Percentiles rank a stretch among this genome's conserved stretches.
phyloP scores from a whole-genome alignment of 2,329 filamentous ascomycete species.

The Penicillium freii region DNA sequence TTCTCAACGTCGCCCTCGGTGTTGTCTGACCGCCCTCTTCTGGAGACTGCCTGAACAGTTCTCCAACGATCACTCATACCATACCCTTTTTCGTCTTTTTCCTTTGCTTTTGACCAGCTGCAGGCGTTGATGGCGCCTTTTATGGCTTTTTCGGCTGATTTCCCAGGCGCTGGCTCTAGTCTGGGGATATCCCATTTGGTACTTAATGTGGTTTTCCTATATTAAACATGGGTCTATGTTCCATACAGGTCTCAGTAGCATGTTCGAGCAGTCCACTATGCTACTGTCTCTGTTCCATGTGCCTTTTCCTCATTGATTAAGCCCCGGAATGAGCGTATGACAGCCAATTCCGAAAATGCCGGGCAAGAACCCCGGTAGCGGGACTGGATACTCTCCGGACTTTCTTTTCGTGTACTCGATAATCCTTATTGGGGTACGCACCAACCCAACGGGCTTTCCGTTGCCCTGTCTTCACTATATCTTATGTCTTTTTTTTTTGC shows the following conservation, averaged over 20 bases:
- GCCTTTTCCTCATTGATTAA: background rate
- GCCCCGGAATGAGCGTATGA: background rate
- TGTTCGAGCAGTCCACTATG: background rate
- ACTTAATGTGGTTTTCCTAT: conserved; percentile 16
- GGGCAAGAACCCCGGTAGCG: background rate
- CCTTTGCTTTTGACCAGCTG: conserved; percentile 20
- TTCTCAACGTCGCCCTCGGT: conserved; percentile 8
- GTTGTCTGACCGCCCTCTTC: background rate
- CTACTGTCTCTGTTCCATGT: conserved; percentile 8
- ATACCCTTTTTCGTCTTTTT: conserved; percentile 8
- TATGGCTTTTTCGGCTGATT: conserved; percentile 14
- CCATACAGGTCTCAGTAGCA: conserved; percentile 6
- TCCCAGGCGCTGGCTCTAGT: conserved; percentile 20
- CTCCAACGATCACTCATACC: conserved; percentile 18
- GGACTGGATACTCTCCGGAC: background rate
- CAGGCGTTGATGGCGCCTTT: conserved; percentile 25
- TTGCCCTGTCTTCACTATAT: conserved; percentile 1
- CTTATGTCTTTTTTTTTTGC: background rate
- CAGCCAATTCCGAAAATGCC: background rate
- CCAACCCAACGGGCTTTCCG: conserved; percentile 3
- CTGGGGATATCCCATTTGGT: conserved; percentile 17
- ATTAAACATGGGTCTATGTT: conserved; percentile 3
- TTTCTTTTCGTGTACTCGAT: conserved; percentile 1
- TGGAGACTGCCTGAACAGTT: background rate
- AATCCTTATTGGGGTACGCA: conserved; percentile 2